These are phyloP conservation scores for Trypanosoma mega DNA, from an alignment of 208 protist species.

Conservation along the genomic window DNA sequence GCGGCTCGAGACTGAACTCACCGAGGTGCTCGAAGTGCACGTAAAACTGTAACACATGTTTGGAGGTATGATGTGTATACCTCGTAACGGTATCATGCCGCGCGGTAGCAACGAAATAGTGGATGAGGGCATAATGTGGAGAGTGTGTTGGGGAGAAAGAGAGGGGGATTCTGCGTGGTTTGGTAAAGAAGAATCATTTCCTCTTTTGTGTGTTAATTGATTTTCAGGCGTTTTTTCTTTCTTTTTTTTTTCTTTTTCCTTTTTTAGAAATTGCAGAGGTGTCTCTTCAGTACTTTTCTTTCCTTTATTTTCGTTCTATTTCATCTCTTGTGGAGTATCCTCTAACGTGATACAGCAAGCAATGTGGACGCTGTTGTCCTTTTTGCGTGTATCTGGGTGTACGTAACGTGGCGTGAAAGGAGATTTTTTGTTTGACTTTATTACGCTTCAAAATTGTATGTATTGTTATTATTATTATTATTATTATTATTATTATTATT, in stretches of 20 bases:
- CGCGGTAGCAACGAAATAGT: no score
- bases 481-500: no score
- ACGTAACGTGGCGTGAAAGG: no score
- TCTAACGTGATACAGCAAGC: neutral
- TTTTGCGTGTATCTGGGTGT: no score
- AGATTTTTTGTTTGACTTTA: no score
- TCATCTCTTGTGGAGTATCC: no score
- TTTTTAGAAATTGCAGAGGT: conserved; percentile 3
- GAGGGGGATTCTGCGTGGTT: conserved; percentile 3
- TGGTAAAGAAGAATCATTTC: conserved; percentile 16
- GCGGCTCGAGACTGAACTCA: conserved; percentile 69
- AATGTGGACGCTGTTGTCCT: neutral
- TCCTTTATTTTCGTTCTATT: neutral
- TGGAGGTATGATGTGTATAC: no score
- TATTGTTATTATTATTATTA: no score
- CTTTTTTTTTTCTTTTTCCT: conserved; percentile 14
- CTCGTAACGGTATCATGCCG: no score
- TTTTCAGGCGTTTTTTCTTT: conserved; percentile 21
- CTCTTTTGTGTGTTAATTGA: neutral
- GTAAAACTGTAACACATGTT: conserved; percentile 41
- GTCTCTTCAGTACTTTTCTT: conserved; percentile 2
- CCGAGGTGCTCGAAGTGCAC: conserved; percentile 35
- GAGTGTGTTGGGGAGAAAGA: neutral
- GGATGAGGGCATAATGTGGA: no score
- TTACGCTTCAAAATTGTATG: no score